Evolutionary conservation across 2,329 filamentous ascomycete species (phyloP), one percentile per base, ranked within the genome.

Genomic region (Talaromyces piceae): DNA sequence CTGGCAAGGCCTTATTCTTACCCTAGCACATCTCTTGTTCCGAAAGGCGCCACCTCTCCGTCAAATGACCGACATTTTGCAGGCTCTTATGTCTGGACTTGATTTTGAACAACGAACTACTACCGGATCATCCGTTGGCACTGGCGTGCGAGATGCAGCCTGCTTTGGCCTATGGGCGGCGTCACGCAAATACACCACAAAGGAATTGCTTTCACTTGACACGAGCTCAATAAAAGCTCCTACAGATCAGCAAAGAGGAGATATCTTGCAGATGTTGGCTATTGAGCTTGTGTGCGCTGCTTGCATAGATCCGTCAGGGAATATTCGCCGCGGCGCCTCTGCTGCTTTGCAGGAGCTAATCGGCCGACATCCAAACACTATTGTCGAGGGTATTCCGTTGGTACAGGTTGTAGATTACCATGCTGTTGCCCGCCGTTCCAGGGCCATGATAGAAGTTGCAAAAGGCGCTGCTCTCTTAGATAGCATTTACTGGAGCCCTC

Each of bases 91-190:
- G 0, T 79, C 87, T 8, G 91, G 89, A 0, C 75, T 97, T 23
- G 83, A 83, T 1, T 98, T 97, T 63, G 91, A 98, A 67, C 89
- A 95, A 62, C 80, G 91, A 53, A 87, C 86, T 43, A 81, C 88
- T 0, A 89, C 88, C 3, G 91, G 93, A n/a, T 83, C 80, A 11
- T 91, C 88, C 3, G 77, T 91, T 9, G 93, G 93, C 2, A 86
- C 88, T 1, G 95, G 94, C 59, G 91, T 98, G 13, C 82, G 93
- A 44, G 93, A 98, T 71, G 91, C 93, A 11, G 89, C 93, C 3
- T 96, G 91, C 65, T 98, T 97, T 65, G 93, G 93, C 5, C 85
- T 97, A 22, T 98, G 93, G 93, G 87, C 91, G 1, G 68, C 97
- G 6, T 88, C 91, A 20, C 80, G 93, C 50, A 84, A 91, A 50